These are phyloP conservation scores for Streptanthus diversifolius DNA, from an alignment of 345 rosid genomes.

Conservation along the genomic window DNA sequence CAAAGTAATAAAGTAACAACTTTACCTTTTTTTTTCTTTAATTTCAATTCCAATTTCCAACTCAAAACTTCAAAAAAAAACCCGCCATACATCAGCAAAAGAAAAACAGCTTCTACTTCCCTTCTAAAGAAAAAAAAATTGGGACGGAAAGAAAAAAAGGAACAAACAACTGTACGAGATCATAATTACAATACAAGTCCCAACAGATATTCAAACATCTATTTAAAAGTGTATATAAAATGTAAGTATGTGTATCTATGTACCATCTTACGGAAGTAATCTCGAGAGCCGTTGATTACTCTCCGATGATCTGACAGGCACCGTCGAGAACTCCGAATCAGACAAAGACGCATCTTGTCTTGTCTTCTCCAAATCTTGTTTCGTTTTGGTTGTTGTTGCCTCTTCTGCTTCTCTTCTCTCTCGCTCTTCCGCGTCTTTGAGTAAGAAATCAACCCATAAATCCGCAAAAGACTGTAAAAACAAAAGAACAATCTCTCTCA, in stretches of 20 bases:
- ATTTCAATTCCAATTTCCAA: not conserved
- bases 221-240: not conserved
- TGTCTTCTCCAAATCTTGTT: constrained; percentile 27
- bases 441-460: constrained; percentile 96
- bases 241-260: constrained; percentile 12
- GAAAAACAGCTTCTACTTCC: not conserved
- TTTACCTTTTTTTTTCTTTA: not conserved
- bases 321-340: constrained; percentile 73
- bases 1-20: not conserved
- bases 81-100: not conserved
- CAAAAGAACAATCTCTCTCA: not conserved
- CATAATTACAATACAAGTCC: constrained; percentile 18
- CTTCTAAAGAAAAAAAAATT: not conserved
- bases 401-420: constrained; percentile 61
- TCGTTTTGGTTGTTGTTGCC: constrained; percentile 34
- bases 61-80: not conserved
- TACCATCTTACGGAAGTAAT: constrained; percentile 26
- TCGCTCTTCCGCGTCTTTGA: constrained; percentile 77
- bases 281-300: constrained; percentile 47
- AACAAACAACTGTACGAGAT: constrained; percentile 2
- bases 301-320: constrained; percentile 59
- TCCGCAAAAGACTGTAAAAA: constrained; percentile 75
- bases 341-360: constrained; percentile 45
- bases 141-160: not conserved
- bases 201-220: not conserved